Conservation (phyloP, 148 eudicot genomes). For the Camellia granthamiana region DNA sequence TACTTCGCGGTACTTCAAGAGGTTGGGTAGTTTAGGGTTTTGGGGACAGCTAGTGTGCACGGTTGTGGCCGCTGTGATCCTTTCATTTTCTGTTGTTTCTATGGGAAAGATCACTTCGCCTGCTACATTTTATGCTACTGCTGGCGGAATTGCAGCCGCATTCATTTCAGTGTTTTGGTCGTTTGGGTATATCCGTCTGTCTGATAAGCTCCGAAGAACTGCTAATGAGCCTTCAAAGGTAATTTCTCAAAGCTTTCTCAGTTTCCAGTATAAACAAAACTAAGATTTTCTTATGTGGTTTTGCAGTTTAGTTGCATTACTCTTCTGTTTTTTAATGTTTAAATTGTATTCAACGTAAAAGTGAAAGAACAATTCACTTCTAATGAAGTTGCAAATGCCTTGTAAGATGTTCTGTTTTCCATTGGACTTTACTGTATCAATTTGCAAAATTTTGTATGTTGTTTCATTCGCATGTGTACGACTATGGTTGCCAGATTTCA, state of each 20-base stretch:
- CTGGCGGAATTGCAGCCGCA: slow-evolving; percentile 86
- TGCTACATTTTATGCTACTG: slow-evolving; percentile 71
- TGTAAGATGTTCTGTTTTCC: background rate
- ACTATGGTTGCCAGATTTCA: background rate
- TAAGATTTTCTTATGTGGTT: background rate
- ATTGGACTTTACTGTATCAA: background rate
- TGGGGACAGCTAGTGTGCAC: slow-evolving; percentile 90
- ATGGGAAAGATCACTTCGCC: slow-evolving; percentile 88
- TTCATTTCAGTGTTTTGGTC: slow-evolving; percentile 88
- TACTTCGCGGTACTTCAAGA: slow-evolving; percentile 83
- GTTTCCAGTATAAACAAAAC: background rate
- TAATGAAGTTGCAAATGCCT: background rate
- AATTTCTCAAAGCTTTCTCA: background rate
- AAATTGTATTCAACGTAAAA: background rate
- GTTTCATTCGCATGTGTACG: background rate
- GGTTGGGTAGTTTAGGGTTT: slow-evolving; percentile 81
- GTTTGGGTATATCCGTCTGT: slow-evolving; percentile 82
- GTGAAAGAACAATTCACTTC: background rate
- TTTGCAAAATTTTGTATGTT: background rate
- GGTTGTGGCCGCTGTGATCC: slow-evolving; percentile 77
- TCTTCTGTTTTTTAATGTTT: background rate
- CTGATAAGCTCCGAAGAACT: slow-evolving; percentile 75
- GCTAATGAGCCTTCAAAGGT: slow-evolving; percentile 95
- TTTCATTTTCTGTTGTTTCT: slow-evolving; percentile 69
- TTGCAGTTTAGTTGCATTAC: background rate